phyloP scores from a whole-genome alignment of 371 early-diverging fungal genomes.

The Circinella minor region DNA sequence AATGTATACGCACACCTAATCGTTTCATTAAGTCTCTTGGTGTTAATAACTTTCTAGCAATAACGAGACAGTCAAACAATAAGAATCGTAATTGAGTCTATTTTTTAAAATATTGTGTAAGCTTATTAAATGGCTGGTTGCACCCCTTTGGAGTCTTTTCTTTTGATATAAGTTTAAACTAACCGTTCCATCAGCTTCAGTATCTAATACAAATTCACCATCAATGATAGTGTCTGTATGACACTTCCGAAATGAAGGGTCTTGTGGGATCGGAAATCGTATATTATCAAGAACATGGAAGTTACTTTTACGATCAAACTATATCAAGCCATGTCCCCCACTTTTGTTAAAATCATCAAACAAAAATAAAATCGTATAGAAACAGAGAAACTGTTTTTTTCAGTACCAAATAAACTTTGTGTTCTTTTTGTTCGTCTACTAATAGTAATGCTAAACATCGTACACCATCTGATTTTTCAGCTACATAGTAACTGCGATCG shows the following conservation, averaged over 20 bases:
- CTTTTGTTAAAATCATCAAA: too few relatives aligned
- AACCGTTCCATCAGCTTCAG: slow-evolving; percentile 64
- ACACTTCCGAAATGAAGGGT: slow-evolving; percentile 44
- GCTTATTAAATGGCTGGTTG: not conserved
- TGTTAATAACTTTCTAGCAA: slow-evolving; percentile 56
- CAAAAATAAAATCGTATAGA: not conserved
- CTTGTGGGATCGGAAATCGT: slow-evolving; percentile 70
- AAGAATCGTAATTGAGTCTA: slow-evolving; percentile 47
- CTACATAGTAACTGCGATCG: slow-evolving; percentile 82
- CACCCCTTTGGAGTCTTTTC: too few relatives aligned
- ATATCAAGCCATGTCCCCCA: not conserved
- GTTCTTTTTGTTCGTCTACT: slow-evolving; percentile 42
- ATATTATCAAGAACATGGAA: slow-evolving; percentile 69
- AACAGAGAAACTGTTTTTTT: not conserved
- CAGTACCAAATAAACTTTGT: slow-evolving; percentile 68
- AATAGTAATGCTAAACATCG: slow-evolving; percentile 82
- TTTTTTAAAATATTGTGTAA: not conserved
- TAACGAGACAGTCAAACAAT: slow-evolving; percentile 80
- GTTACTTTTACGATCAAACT: slow-evolving; percentile 91
- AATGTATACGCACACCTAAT: slow-evolving; percentile 66
- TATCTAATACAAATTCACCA: slow-evolving; percentile 89
- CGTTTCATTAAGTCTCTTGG: slow-evolving; percentile 65
- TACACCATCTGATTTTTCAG: slow-evolving; percentile 98
- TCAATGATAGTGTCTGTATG: slow-evolving; percentile 87
- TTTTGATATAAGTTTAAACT: slow-evolving; percentile 11